Evolutionary conservation across 1,284 basidiomycete genomes (phyloP), one percentile per base, ranked within the genome.

Genomic region (Apiotrichum akiyoshidainum): DNA sequence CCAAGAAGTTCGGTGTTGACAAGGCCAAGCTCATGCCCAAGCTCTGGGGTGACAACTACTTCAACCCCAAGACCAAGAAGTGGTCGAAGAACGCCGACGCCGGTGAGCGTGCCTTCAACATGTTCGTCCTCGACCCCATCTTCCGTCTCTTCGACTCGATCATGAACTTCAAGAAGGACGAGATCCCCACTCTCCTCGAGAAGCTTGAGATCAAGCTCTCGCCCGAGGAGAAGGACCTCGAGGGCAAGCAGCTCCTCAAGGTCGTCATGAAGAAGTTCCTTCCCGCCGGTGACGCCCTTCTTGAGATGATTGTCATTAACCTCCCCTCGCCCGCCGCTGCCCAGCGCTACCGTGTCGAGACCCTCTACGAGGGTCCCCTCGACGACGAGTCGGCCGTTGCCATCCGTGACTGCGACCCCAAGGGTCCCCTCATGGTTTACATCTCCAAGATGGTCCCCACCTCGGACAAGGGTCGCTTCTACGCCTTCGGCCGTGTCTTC

Each of bases 291-390:
- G 96, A 99, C 81, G 89, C 94, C 60, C 87, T 99, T 73, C 80
- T 99, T 81, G 96, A 99, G 85, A 99, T 99, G 96, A 97, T 98
- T 81, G 93, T 97, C 85, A 92, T 99, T 82, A 92, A 98, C 84
- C 86, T 96, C 67, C 92, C 95, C 60, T 99, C 96, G 55, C 96
- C 95, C 64, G 87, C 87, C 60, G 98, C 94, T 66, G 95, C 95
- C 64, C 95, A 99, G 82, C 85, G 87, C 63, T 99, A 99, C 83
- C 95, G 96, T 86, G 94, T 97, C 66, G 94, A 99, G 85, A 98
- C 95, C 68, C 87, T 99, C 60, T 99, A 99, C 82, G 96, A 99
- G 80, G 96, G 96, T 79, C 96, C 96, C 73, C 90, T 97, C 90
- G 96, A 99, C 81, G 96, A 99, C 78, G 95, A 99, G 82, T 95